Conservation (phyloP, 2,329 filamentous ascomycete genomes). For the Exophiala aquamarina region DNA sequence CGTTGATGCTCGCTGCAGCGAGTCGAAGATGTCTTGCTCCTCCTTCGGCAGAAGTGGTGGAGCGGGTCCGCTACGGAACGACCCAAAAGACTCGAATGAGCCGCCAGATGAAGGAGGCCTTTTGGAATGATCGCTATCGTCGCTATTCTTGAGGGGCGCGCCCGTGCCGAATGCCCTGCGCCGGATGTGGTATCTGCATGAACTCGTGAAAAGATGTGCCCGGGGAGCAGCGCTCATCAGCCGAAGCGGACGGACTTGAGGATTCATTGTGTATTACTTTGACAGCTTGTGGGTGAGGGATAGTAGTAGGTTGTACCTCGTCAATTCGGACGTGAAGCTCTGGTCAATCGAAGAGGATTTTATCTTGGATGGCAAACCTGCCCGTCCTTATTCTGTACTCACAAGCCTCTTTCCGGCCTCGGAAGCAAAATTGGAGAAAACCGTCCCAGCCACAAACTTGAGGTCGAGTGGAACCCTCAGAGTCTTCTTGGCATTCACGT, state of each 20-base stretch:
- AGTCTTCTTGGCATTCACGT: no score
- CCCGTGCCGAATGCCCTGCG: neutral
- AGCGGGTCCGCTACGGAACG: constrained; percentile 50
- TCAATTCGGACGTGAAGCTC: no score
- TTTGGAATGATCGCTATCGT: neutral
- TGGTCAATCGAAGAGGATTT: no score
- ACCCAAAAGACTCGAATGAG: neutral
- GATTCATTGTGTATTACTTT: no score
- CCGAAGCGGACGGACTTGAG: neutral
- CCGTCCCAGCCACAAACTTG: no score
- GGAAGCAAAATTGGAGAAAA: no score
- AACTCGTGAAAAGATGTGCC: constrained; percentile 16
- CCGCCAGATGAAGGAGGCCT: neutral
- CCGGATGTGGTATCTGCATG: constrained; percentile 13
- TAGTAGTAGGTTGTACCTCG: no score
- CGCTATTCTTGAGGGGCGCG: neutral
- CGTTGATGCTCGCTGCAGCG: constrained; percentile 74
- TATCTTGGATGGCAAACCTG: no score
- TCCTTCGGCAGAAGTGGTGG: constrained; percentile 85
- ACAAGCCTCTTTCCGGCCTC: no score
- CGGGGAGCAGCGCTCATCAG: constrained; percentile 13
- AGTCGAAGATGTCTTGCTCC: constrained; percentile 88
- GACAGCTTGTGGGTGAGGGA: no score
- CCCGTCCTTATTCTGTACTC: no score
- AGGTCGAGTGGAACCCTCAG: no score